Conservation (phyloP, 768 basidiomycete species). For the Pisolithus albus region DNA sequence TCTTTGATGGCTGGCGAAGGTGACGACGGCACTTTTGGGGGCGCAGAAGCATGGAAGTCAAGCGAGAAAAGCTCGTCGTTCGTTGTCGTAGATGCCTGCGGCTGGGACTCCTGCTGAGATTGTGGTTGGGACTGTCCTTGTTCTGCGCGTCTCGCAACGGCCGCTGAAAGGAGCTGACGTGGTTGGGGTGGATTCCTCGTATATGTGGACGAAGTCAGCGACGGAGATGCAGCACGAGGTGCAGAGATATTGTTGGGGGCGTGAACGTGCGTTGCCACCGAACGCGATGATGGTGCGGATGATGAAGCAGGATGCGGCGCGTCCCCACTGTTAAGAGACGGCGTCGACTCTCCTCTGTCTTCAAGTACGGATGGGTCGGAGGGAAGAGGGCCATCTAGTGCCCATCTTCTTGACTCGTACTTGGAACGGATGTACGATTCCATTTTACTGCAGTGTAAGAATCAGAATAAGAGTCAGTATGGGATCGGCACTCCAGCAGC, state of each 20-base stretch:
- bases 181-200: constrained; percentile 26
- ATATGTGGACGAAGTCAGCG: constrained; percentile 18
- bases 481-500: no score
- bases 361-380: constrained; percentile 77
- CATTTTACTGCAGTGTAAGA: constrained; percentile 68
- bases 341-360: constrained; percentile 15
- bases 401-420: constrained; percentile 92
- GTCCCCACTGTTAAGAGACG: no score
- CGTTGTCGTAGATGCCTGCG: constrained; percentile 29
- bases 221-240: constrained; percentile 24
- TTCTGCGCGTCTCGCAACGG: constrained; percentile 34
- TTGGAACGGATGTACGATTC: constrained; percentile 96
- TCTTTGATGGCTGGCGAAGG: constrained; percentile 50
- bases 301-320: neutral
- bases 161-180: constrained; percentile 21
- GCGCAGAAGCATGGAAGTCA: constrained; percentile 67
- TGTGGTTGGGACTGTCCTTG: constrained; percentile 9
- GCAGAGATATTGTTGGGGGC: constrained; percentile 14
- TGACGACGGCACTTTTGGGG: constrained; percentile 18
- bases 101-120: constrained; percentile 16
- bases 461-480: no score
- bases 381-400: constrained; percentile 82
- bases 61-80: constrained; percentile 71
- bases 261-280: constrained; percentile 6
- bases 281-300: neutral